A percentile compares a stretch with the other conserved stretches of the same genome.
Evolutionary conservation across 768 basidiomycete species (phyloP).

Genomic region (Suillus occidentalis): DNA sequence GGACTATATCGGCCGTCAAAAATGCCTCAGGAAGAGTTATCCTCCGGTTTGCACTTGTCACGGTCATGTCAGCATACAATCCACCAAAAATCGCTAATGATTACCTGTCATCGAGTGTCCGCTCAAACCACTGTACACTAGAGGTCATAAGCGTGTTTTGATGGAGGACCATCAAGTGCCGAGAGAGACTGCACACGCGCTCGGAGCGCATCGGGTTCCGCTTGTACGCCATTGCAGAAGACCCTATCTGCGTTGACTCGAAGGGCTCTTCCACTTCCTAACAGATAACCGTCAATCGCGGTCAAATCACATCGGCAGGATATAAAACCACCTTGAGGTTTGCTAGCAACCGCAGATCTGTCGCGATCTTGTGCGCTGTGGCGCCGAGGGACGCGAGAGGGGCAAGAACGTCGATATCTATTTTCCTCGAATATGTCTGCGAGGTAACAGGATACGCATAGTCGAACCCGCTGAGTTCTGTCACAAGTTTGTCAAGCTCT

Average conservation of each 20-base stretch:
- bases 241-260: conserved; percentile 97
- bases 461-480: conserved; percentile 86
- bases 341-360: conserved; percentile 90
- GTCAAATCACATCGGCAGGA: background rate
- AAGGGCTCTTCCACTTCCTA: conserved; percentile 98
- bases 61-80: background rate
- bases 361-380: conserved; percentile 97
- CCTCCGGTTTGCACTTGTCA: conserved; percentile 84
- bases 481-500: conserved; percentile 84
- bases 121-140: conserved; percentile 97
- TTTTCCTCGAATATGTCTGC: conserved; percentile 98
- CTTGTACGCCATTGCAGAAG: conserved; percentile 98
- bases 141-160: conserved; percentile 96
- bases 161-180: conserved; percentile 94
- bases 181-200: conserved; percentile 92
- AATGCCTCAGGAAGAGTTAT: conserved; percentile 97
- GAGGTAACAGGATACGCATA: conserved; percentile 98
- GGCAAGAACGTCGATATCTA: conserved; percentile 89
- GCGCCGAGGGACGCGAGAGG: conserved; percentile 90
- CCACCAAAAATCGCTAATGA: background rate
- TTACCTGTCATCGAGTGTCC: conserved; percentile 94
- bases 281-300: background rate
- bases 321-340: conserved; percentile 71
- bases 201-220: conserved; percentile 99
- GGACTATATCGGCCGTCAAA: conserved; percentile 93